Evolutionary conservation across 257 asterid genomes (phyloP).

Genomic region (Solanum tarijense): DNA sequence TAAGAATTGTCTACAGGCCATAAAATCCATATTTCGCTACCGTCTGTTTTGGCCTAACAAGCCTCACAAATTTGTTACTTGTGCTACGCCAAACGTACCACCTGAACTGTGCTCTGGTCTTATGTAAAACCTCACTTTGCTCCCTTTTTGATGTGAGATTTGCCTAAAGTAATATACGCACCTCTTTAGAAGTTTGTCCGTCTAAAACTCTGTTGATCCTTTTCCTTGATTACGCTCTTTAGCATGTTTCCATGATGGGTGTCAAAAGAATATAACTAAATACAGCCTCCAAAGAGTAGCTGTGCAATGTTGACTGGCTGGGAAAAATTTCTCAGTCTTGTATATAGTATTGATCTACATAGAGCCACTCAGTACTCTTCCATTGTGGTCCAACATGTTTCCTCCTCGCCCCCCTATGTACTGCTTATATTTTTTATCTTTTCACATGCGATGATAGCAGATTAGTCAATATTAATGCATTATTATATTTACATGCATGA

Average conservation of each 20-base stretch:
- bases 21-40: background rate
- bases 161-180: background rate
- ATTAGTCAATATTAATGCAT: conserved; percentile 9
- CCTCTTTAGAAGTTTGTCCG: background rate
- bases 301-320: conserved; percentile 20
- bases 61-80: background rate
- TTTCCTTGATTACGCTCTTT: background rate
- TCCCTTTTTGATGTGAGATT: background rate
- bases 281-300: background rate
- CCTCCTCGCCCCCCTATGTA: background rate
- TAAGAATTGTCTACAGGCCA: background rate
- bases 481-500: conserved; percentile 13
- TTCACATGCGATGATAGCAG: conserved; percentile 5
- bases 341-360: conserved; percentile 30
- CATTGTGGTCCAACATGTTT: conserved; percentile 10
- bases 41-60: background rate
- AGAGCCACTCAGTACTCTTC: conserved; percentile 45
- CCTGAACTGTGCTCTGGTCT: background rate
- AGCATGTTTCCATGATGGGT: background rate
- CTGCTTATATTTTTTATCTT: background rate
- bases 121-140: background rate
- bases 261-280: background rate
- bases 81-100: background rate
- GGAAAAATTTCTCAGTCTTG: conserved; percentile 19
- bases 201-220: background rate